Conservation (phyloP, 2,329 filamentous ascomycete genomes). For the Colletotrichum costaricense region DNA sequence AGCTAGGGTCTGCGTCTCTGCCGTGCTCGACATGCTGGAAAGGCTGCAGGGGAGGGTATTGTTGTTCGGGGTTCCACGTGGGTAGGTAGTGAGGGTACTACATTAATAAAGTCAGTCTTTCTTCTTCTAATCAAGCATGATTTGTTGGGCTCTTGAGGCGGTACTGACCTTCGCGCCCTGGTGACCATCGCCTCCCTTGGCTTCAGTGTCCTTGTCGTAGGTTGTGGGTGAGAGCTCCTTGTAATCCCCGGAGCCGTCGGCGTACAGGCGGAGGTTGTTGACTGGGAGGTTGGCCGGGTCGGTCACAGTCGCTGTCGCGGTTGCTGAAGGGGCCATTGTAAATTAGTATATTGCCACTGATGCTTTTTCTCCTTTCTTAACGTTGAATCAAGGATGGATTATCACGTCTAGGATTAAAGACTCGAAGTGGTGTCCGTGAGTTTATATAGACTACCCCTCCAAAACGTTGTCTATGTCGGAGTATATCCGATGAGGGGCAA, state of each 20-base stretch:
- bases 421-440: neutral
- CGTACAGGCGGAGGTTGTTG: constrained; percentile 50
- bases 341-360: neutral
- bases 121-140: neutral
- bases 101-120: neutral
- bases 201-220: constrained; percentile 43
- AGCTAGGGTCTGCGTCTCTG: constrained; percentile 71
- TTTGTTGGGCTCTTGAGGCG: too few species aligned
- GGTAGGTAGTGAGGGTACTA: constrained; percentile 63
- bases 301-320: constrained; percentile 43
- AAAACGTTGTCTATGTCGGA: constrained; percentile 1
- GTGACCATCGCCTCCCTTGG: constrained; percentile 38
- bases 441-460: constrained; percentile 32
- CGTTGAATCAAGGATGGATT: neutral
- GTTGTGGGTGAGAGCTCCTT: constrained; percentile 43
- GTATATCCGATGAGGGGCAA: constrained; percentile 22
- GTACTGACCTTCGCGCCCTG: constrained; percentile 36
- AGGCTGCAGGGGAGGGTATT: constrained; percentile 67
- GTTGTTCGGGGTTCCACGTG: constrained; percentile 67
- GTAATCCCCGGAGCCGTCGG: constrained; percentile 40
- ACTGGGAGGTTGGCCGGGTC: constrained; percentile 34
- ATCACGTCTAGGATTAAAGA: neutral
- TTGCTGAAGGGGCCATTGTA: constrained; percentile 49
- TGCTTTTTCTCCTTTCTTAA: neutral
- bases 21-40: constrained; percentile 76